Base-by-base conservation (phyloP, 1,284 basidiomycete genomes). In the Kwoniella shivajii region DNA sequence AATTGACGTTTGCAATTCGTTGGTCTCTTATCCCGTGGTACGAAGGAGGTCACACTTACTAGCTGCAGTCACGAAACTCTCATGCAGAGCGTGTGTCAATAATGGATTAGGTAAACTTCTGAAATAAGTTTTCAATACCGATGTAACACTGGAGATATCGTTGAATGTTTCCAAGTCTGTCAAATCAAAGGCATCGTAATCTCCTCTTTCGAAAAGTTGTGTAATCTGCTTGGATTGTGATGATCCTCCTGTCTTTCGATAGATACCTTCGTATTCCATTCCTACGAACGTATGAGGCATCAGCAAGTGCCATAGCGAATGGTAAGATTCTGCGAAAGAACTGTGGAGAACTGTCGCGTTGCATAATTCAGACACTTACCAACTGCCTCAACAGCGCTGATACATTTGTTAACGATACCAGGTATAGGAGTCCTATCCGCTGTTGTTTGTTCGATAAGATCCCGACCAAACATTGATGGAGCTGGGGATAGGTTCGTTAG, bases 71-170 rank as follows among this genome's bases (percentile, higher is more conserved):
- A 94, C 87, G 73, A 98, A 95, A 68, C 87, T 85, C 66, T 96
- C 92, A 67, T 99, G 94, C 22, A 97, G 83, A 57, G 89, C 88
- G 71, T 87, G 91, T 0, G 96, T 97, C 60, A 98, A 81, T 37
- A 99, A 81, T 1, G 96, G 96, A 56, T 88, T 84, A 2, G 95
- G 95, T 34, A 99, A 80, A 43, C 86, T 84, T 43, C 95, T 86
- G 84, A 99, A 92, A 80, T 98, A 99, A 39, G 88, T 91, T 82
- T 99, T 99, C 68, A 99, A 83, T 37, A 96, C 94, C 20, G 92
- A 95, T 0, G 96, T 99, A 67, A 98, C 87, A 57, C 92, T 92
- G 73, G 90, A 93, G 54, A 99, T 91, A 75, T 99, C 96, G 80
- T 96, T 97, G 83, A 97, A 99, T 16, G 66, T 54, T 66, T 98